These are phyloP conservation scores for Arthrobotrys megalospora DNA, from an alignment of 2,329 filamentous ascomycete genomes.

Conservation along the genomic window DNA sequence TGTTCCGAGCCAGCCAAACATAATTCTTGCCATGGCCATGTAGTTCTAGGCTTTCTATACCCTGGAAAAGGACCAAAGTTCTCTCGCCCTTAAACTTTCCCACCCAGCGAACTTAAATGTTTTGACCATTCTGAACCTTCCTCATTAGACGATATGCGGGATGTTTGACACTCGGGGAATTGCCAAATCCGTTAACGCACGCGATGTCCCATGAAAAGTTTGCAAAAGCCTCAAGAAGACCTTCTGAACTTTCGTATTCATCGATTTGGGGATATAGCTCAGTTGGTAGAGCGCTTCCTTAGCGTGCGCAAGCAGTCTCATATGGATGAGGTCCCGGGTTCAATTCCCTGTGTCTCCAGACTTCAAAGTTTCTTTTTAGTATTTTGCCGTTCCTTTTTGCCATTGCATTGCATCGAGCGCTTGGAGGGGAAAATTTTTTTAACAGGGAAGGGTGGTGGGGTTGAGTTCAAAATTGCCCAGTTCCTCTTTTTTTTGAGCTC, in stretches of 20 bases:
- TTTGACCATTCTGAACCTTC: conserved; percentile 1
- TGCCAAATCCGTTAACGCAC: conserved; percentile 14
- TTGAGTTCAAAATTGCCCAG: too few relatives aligned
- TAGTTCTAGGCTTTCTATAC: too few relatives aligned
- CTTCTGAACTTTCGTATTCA: background rate
- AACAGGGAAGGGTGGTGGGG: too few relatives aligned
- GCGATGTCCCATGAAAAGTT: conserved; percentile 10
- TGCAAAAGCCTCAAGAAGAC: background rate
- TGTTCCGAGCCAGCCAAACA: too few relatives aligned
- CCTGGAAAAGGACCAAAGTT: too few relatives aligned
- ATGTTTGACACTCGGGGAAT: background rate
- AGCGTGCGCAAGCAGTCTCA: conserved; percentile 19
- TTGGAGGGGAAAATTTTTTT: background rate
- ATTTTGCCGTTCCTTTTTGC: background rate
- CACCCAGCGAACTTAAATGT: background rate
- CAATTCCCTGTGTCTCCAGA: conserved; percentile 49
- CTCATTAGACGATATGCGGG: background rate
- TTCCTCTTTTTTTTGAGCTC: too few relatives aligned
- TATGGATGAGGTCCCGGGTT: conserved; percentile 55
- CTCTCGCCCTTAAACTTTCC: too few relatives aligned
- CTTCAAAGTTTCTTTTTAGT: background rate
- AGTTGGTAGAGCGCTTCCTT: conserved; percentile 58
- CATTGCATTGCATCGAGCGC: background rate
- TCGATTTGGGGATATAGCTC: conserved; percentile 47
- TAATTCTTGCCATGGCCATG: too few relatives aligned